Percentiles rank a stretch among this genome's conserved stretches.
These are phyloP conservation scores for Gaeumannomyces sp. DNA, from an alignment of 2,329 filamentous ascomycete genomes.

Conservation along the genomic window DNA sequence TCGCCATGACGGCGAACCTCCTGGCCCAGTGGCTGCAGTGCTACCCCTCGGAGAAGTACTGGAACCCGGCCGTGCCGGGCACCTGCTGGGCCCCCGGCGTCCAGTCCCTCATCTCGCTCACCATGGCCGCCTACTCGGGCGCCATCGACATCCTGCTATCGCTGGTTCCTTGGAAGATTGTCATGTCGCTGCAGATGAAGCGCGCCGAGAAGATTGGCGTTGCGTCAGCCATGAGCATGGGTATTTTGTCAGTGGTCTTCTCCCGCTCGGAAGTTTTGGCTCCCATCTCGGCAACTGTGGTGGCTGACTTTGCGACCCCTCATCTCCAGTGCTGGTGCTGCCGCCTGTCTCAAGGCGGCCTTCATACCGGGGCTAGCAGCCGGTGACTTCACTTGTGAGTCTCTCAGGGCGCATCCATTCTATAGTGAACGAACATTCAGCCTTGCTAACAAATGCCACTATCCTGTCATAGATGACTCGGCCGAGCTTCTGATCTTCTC, in stretches of 20 bases:
- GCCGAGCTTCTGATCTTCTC: slow-evolving; percentile 21
- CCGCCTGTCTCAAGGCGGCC: slow-evolving; percentile 20
- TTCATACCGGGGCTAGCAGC: slow-evolving; percentile 17
- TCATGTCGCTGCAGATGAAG: slow-evolving; percentile 23
- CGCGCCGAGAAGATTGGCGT: slow-evolving; percentile 32
- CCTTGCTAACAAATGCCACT: neutral
- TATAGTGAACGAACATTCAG: too few relatives aligned
- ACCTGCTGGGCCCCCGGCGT: slow-evolving; percentile 16
- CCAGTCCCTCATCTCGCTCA: slow-evolving; percentile 18
- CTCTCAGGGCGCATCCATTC: neutral
- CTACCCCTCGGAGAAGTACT: slow-evolving; percentile 14
- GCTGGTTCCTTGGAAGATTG: slow-evolving; percentile 30
- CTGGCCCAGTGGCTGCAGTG: slow-evolving; percentile 21
- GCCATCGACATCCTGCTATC: slow-evolving; percentile 30
- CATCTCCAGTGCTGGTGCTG: slow-evolving; percentile 18
- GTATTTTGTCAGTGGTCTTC: slow-evolving; percentile 11
- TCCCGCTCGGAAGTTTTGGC: neutral
- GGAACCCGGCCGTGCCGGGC: slow-evolving; percentile 15
- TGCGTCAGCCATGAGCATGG: slow-evolving; percentile 28
- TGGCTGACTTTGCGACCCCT: neutral
- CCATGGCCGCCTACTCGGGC: slow-evolving; percentile 22
- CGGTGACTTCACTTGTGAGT: slow-evolving; percentile 7
- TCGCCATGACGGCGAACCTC: slow-evolving; percentile 16
- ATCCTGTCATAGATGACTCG: slow-evolving; percentile 14
- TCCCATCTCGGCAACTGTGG: neutral